phyloP scores from a whole-genome alignment of 2,329 filamentous ascomycete genomes.

The Colletotrichum brevisporum region DNA sequence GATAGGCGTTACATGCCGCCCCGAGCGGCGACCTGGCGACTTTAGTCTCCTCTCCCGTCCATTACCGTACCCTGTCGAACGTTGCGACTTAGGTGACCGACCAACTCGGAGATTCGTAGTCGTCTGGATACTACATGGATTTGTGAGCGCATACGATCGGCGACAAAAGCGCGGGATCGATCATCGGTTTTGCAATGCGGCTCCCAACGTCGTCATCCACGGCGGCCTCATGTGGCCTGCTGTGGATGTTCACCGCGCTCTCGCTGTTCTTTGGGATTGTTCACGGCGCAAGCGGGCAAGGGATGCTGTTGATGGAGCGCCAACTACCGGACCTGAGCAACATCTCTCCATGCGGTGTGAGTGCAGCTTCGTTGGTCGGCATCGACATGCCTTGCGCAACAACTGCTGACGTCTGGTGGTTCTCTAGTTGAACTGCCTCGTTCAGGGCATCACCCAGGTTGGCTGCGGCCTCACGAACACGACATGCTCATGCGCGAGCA shows the following conservation, averaged over 20 bases:
- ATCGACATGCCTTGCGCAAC: neutral
- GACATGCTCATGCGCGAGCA: constrained; percentile 35
- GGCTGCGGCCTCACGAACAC: constrained; percentile 40
- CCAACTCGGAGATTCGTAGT: neutral
- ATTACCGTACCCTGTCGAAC: neutral
- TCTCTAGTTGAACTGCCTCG: constrained; percentile 20
- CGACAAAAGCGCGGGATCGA: neutral
- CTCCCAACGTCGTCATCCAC: neutral
- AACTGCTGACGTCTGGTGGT: neutral
- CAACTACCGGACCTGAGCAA: constrained; percentile 34
- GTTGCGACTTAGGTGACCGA: neutral
- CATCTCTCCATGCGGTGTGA: constrained; percentile 32
- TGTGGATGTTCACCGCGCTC: constrained; percentile 2
- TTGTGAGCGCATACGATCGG: neutral
- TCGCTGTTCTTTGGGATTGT: neutral
- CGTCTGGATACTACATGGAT: constrained; percentile 17
- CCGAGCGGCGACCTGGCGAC: constrained; percentile 23
- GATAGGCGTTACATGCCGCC: constrained; percentile 11
- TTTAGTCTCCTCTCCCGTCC: neutral
- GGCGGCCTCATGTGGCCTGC: constrained; percentile 15
- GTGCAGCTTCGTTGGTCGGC: neutral
- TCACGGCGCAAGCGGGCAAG: neutral
- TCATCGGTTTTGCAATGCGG: constrained; percentile 10
- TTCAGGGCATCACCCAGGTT: constrained; percentile 24
- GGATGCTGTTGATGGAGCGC: constrained; percentile 6